Evolutionary conservation across 768 basidiomycete species (phyloP), one percentile per base, ranked within the genome.

Genomic region (Hericium erinaceus): DNA sequence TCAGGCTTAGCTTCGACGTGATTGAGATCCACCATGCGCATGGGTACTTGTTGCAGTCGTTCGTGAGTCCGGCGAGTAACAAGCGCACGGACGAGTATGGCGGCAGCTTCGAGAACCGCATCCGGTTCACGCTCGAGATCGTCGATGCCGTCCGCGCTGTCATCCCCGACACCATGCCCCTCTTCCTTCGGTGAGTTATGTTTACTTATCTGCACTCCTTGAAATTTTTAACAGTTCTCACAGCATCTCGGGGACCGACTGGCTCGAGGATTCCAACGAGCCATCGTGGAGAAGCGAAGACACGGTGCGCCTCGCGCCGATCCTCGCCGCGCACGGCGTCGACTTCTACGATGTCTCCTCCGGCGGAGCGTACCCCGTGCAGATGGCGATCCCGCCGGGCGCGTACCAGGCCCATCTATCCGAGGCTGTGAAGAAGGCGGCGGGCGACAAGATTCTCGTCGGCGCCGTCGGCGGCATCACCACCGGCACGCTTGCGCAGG

Each of bases 301-400:
- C 65, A 87, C 84, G 2, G 80, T 79, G 24, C 72, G 76, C 37
- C 72, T 91, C 22, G 80, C 83, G 2, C 70, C 74, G 15, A 77
- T 83, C 60, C 76, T 92, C 16, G 74, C 74, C n/a, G 75, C 79
- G 15, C 77, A 82, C 44, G 88, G 88, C 5, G 78, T 92, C 54
- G 91, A 92, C 67, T 72, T 92, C 40, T 69, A 92, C 49, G 89
- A 92, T 61, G 78, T 88, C 38, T 85, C 83, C 4, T 76, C 77
- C 0, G 88, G 83, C 4, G 91, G 89, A 1, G 80, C 77, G 54
- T 71, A 76, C 57, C 66, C 75, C 1, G 64, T 65, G 41, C 80
- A 80, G 57, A 46, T 39, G 33, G 38, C 58, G 11, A 20, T 39
- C 10, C 5, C 22, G 16, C 28, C 7, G 12, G 70, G 68, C 8